Base-by-base conservation (phyloP, 805 yeast genomes). In the Yarrowia porcina region DNA sequence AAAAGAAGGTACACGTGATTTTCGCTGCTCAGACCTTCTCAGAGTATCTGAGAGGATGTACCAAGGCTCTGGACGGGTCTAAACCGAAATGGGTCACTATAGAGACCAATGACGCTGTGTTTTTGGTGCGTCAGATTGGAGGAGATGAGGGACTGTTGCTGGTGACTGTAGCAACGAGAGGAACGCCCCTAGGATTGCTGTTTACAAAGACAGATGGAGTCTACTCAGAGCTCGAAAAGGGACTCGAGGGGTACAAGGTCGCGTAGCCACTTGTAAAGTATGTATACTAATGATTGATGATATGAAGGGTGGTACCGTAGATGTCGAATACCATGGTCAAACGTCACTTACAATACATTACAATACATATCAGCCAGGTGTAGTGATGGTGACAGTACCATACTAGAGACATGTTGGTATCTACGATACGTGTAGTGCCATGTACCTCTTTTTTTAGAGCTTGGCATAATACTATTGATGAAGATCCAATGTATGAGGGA, bases 11-110 rank as follows among this genome's bases (percentile, higher is more conserved):
- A 13, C 69, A 66, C 38, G 70, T 70, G 10, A 64, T 71, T n/a
- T 70, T 70, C 64, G 74, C 73, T 4, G 67, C 74, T 17, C 65
- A 70, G 41, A 64, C 66, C 11, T 72, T 73, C 71, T 59, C 66
- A 12, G 68, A 67, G 61, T 69, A 69, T 54, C 36, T 61, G 12
- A 18, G 61, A n/a, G 64, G 59, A 7, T 39, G 44, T 20, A 23
- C 33, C 36, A 49, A 44, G 25, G 49, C 63, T 4, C 41, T 41
- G 35, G 57, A 33, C 20, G 65, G 60, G 13, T 54, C 63, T 33
- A 17, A 57, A 59, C 63, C 47, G n/a, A 64, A 60, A 18, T 72
- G 75, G 75, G 62, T 72, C 11, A 65, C 69, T 7, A 50, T 70
- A 20, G 67, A 65, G 28, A 67, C 69, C 20, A 68, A 67, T 33